Percentiles rank a stretch among this genome's conserved stretches.
phyloP scores from a whole-genome alignment of 371 early-diverging fungal genomes.

The Apophysomyces ossiformis region DNA sequence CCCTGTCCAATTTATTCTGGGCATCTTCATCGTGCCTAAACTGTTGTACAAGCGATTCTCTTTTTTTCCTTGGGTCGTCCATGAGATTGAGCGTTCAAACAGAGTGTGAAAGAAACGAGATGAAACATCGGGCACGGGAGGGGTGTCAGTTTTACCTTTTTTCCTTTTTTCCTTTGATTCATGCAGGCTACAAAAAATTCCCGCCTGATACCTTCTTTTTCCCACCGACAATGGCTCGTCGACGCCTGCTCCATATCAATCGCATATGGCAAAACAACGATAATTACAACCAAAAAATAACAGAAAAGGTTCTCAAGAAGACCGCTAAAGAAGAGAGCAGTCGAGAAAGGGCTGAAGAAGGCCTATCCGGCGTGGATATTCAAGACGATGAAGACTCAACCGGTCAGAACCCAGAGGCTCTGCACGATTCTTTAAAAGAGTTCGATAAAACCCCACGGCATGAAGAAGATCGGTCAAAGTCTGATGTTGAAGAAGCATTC shows the following conservation, averaged over 20 bases:
- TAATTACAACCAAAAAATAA: neutral
- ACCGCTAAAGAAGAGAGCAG: neutral
- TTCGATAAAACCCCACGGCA: neutral
- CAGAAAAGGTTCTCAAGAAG: neutral
- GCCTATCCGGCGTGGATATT: neutral
- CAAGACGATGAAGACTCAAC: neutral
- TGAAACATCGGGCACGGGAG: conserved; percentile 4
- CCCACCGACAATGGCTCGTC: neutral
- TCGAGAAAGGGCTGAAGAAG: neutral
- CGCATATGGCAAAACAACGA: conserved; percentile 1
- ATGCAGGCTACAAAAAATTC: neutral
- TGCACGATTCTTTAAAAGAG: neutral
- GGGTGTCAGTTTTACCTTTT: conserved; percentile 19
- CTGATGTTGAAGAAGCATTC: conserved; percentile 3
- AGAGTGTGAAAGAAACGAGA: neutral
- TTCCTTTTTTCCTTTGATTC: conserved; percentile 12
- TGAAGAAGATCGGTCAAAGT: no score
- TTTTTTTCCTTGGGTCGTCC: conserved; percentile 6
- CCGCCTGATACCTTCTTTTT: neutral
- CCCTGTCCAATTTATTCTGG: conserved; percentile 28
- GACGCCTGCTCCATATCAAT: neutral
- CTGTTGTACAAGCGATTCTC: conserved; percentile 17
- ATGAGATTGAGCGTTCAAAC: neutral
- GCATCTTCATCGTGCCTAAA: conserved; percentile 12
- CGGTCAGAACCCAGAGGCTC: neutral